Evolutionary conservation across 2,329 filamentous ascomycete genomes (phyloP).

Genomic region (Pseudophaeomoniella oleicola): DNA sequence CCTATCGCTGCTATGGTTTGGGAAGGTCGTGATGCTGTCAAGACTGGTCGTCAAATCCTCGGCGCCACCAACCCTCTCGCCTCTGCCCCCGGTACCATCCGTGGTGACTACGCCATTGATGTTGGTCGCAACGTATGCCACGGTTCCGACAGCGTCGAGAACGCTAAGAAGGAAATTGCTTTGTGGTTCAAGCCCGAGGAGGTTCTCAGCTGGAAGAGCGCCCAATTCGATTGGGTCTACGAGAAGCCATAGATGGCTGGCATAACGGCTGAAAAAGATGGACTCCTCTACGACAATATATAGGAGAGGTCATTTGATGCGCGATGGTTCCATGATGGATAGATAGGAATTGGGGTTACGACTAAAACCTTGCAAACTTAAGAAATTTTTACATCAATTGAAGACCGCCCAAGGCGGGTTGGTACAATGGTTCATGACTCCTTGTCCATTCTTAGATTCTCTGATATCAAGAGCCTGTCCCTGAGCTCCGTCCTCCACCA

Average conservation of each 20-base stretch:
- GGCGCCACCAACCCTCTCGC: conserved; percentile 97
- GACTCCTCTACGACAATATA: no score
- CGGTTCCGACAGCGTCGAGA: conserved; percentile 97
- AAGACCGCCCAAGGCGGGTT: no score
- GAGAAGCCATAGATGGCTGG: conserved; percentile 52
- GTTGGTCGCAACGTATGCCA: conserved; percentile 99
- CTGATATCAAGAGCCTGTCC: no score
- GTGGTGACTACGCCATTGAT: conserved; percentile 78
- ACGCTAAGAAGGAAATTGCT: conserved; percentile 97
- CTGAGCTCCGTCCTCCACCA: neutral
- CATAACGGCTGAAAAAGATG: no score
- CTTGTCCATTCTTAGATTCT: no score
- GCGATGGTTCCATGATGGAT: no score
- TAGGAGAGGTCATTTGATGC: no score
- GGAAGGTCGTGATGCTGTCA: conserved; percentile 97
- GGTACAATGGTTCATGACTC: no score
- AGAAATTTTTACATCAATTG: no score
- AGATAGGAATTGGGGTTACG: no score
- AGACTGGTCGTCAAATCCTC: conserved; percentile 90
- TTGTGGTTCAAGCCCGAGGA: conserved; percentile 94
- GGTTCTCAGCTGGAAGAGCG: conserved; percentile 68
- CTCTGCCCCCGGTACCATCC: conserved; percentile 94
- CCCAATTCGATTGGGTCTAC: conserved; percentile 89
- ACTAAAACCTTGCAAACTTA: no score
- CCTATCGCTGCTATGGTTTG: conserved; percentile 99